Conservation (phyloP, 2,329 filamentous ascomycete genomes). For the Penicillium vulpinum region DNA sequence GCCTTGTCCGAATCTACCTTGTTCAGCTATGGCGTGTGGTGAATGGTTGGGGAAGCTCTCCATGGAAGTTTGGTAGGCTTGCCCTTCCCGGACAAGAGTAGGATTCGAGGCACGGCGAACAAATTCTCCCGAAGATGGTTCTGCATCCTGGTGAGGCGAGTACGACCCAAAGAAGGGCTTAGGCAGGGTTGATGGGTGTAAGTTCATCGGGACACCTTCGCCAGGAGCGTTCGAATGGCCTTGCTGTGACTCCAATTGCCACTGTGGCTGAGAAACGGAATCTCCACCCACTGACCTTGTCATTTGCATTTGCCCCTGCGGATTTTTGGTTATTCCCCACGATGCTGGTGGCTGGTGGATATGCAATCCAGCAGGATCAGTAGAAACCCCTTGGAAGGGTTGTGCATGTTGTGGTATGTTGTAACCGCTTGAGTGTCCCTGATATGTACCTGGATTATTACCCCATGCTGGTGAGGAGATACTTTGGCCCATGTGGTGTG, state of each 20-base stretch:
- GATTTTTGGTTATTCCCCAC: background rate
- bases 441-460: background rate
- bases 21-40: background rate
- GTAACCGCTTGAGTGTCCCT: slow-evolving; percentile 3
- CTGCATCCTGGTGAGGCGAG: background rate
- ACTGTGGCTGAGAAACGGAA: slow-evolving; percentile 13
- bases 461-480: background rate
- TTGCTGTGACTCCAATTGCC: slow-evolving; percentile 13
- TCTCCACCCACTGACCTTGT: background rate
- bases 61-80: background rate
- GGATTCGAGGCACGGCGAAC: slow-evolving; percentile 1
- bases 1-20: background rate
- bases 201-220: background rate
- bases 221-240: background rate
- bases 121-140: slow-evolving; percentile 3
- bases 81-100: background rate
- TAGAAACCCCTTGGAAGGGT: background rate
- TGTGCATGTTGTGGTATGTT: slow-evolving; percentile 3
- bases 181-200: background rate
- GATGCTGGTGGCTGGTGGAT: background rate
- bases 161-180: slow-evolving; percentile 12
- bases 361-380: slow-evolving; percentile 3
- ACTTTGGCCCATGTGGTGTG: slow-evolving; percentile 2
- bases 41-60: background rate
- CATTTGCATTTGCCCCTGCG: slow-evolving; percentile 1